Percentiles rank a stretch among this genome's conserved stretches.
phyloP scores from a whole-genome alignment of 2,329 filamentous ascomycete genomes.

The Bipolaris victoriae region DNA sequence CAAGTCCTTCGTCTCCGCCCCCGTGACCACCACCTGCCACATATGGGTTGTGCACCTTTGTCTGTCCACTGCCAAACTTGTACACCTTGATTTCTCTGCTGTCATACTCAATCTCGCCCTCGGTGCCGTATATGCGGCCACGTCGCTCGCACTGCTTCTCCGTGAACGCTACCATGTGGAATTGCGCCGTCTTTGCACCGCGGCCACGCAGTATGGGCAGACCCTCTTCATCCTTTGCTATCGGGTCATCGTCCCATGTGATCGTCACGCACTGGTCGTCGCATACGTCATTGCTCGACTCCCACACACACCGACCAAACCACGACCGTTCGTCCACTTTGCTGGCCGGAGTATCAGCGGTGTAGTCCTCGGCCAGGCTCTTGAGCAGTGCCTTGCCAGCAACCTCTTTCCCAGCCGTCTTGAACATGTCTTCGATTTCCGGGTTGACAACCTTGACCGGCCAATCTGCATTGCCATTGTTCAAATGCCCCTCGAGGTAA shows the following conservation, averaged over 20 bases:
- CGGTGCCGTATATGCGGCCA: slow-evolving; percentile 82
- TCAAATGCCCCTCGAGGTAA: slow-evolving; percentile 74
- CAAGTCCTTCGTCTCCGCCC: slow-evolving; percentile 80
- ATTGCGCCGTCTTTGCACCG: slow-evolving; percentile 80
- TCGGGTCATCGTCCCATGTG: slow-evolving; percentile 77
- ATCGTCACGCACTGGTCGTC: slow-evolving; percentile 93
- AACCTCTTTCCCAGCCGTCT: slow-evolving; percentile 52
- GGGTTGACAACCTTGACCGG: slow-evolving; percentile 88
- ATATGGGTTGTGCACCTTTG: slow-evolving; percentile 64
- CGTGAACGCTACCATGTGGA: slow-evolving; percentile 95
- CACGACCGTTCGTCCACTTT: slow-evolving; percentile 62
- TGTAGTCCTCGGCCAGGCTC: slow-evolving; percentile 62
- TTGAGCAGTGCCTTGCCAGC: slow-evolving; percentile 60
- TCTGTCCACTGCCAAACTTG: slow-evolving; percentile 68
- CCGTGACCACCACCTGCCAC: slow-evolving; percentile 70
- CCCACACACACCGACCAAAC: slow-evolving; percentile 96
- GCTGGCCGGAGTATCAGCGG: slow-evolving; percentile 58
- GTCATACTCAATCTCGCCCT: slow-evolving; percentile 87
- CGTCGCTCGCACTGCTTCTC: slow-evolving; percentile 85
- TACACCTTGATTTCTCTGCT: slow-evolving; percentile 76
- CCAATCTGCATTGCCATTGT: slow-evolving; percentile 73
- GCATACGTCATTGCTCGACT: slow-evolving; percentile 89
- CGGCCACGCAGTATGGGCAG: slow-evolving; percentile 43
- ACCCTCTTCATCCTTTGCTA: slow-evolving; percentile 30
- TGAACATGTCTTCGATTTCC: slow-evolving; percentile 81